phyloP scores from a whole-genome alignment of 129 eudicot species.

The Flaveria bidentis region DNA sequence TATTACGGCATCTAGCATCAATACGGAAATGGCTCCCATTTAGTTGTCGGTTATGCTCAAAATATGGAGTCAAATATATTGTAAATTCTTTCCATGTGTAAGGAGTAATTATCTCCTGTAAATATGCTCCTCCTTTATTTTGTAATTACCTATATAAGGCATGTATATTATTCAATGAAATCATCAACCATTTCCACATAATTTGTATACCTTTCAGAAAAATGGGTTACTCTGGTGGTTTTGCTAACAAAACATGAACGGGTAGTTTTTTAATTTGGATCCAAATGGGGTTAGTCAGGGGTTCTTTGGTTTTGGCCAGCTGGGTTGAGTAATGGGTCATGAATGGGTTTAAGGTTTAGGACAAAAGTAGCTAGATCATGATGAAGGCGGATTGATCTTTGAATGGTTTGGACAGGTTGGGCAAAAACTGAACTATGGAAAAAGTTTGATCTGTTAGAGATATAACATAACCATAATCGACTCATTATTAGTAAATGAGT shows the following conservation, averaged over 20 bases:
- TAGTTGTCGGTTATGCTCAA: too few species aligned
- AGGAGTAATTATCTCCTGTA: too few species aligned
- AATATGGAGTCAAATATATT: too few species aligned
- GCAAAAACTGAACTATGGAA: background rate
- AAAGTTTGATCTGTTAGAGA: background rate
- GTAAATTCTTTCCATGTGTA: too few species aligned
- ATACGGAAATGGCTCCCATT: too few species aligned
- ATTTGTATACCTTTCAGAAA: too few species aligned
- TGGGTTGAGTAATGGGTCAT: constrained; percentile 1
- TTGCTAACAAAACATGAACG: background rate
- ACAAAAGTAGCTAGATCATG: background rate
- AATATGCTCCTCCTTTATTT: too few species aligned
- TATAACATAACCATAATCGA: background rate
- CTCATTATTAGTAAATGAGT: constrained; percentile 4
- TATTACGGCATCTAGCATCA: too few species aligned
- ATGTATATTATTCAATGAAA: too few species aligned
- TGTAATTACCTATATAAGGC: too few species aligned
- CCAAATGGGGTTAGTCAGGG: background rate
- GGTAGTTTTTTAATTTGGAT: background rate
- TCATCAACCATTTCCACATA: too few species aligned
- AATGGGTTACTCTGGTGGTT: background rate
- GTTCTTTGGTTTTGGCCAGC: background rate
- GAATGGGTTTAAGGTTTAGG: background rate
- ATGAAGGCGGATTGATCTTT: background rate
- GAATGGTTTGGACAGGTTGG: background rate